Evolutionary conservation across 768 basidiomycete genomes (phyloP).

Genomic region (Serendipita indica): DNA sequence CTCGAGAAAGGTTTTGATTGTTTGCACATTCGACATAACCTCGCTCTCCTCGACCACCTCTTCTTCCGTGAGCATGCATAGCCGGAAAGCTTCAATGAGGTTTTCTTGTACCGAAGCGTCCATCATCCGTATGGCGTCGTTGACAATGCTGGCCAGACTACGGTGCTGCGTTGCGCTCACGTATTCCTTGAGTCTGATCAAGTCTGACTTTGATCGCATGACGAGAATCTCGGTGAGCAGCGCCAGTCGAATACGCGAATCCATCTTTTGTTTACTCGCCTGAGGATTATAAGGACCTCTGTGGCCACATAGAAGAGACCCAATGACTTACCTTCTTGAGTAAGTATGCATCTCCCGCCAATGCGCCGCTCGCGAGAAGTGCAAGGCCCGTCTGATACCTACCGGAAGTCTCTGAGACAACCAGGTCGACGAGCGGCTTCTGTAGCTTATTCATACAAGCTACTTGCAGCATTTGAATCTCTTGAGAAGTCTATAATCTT

Average conservation of each 20-base stretch:
- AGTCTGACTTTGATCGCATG: neutral
- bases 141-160: neutral
- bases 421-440: neutral
- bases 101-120: no score
- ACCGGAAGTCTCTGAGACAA: neutral
- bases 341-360: neutral
- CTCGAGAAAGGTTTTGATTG: no score
- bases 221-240: neutral
- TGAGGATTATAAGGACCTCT: no score
- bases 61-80: no score
- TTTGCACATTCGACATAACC: no score
- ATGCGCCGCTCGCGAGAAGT: neutral
- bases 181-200: neutral
- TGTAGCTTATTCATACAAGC: neutral
- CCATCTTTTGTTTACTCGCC: no score
- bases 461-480: constrained; percentile 1
- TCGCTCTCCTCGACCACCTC: no score
- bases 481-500: neutral
- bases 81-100: no score
- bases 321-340: neutral
- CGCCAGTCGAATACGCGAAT: neutral
- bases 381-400: neutral
- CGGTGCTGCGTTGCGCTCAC: neutral
- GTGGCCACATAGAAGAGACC: neutral
- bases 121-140: no score